Evolutionary conservation across 352 stramenopile genomes (phyloP), one percentile per base, ranked within the genome.

Genomic region (Nothophytophthora sp.): DNA sequence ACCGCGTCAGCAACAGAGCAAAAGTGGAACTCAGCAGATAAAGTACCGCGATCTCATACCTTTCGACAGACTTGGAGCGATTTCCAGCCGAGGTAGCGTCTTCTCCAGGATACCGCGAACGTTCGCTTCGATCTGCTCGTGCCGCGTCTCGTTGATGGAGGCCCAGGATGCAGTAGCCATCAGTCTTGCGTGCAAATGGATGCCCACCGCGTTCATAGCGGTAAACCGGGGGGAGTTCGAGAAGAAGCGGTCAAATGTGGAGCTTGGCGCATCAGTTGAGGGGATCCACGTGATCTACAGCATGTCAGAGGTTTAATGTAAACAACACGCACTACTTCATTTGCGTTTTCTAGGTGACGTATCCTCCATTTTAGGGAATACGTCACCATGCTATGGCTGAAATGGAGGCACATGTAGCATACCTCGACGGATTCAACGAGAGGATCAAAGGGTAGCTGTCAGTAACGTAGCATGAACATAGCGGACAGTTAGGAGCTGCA

Each of bases 371-470:
- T n/a, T n/a, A n/a, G n/a, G n/a, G n/a, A n/a, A n/a, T n/a, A n/a
- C n/a, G n/a, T n/a, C n/a, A n/a, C n/a, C n/a, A n/a, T n/a, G n/a
- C n/a, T n/a, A n/a, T n/a, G n/a, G n/a, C n/a, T n/a, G n/a, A n/a
- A n/a, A n/a, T n/a, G n/a, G n/a, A n/a, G n/a, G n/a, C n/a, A 23
- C 5, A 7, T 28, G 15, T 9, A 30, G 16, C 18, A 27, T 48
- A 77, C 73, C 55, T 80, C 60, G 55, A 84, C 61, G 25, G 50
- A 30, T 34, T 76, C 46, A 20, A 81, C 38, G 6, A 76, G 35
- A 10, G 69, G 63, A 32, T 73, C 66, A 6, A 80, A 46, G 18
- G 23, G 32, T 19, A 60, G 15, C 63, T 73, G 32, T 37, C 32
- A 8, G 19, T n/a, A 15, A 23, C 19, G 29, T 25, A 30, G n/a